Percentiles rank a stretch among this genome's conserved stretches.
These are phyloP conservation scores for Claviceps pazoutovae DNA, from an alignment of 2,329 filamentous ascomycete genomes.

Conservation along the genomic window DNA sequence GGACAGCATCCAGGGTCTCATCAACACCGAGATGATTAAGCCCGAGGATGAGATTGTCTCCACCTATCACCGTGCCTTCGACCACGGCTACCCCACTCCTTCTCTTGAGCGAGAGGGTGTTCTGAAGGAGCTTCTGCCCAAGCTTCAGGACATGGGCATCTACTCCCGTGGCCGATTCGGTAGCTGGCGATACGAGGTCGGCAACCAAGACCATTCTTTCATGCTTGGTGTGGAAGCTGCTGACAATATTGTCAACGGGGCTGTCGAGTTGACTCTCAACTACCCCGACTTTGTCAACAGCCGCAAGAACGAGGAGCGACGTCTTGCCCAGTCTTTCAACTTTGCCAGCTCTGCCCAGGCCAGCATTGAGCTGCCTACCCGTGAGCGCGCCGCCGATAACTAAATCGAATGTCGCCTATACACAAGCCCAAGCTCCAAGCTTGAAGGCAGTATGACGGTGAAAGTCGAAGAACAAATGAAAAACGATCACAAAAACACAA, in stretches of 20 bases:
- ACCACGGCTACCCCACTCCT: conserved; percentile 96
- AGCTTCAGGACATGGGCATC: conserved; percentile 82
- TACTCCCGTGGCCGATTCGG: conserved; percentile 94
- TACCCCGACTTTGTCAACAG: conserved; percentile 92
- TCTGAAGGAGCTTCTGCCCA: conserved; percentile 81
- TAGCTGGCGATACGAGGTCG: conserved; percentile 93
- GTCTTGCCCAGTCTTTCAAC: conserved; percentile 31
- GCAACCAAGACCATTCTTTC: conserved; percentile 95
- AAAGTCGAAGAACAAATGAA: no score
- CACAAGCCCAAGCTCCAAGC: not conserved
- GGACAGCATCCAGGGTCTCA: conserved; percentile 87
- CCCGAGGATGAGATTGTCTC: conserved; percentile 89
- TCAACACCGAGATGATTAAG: conserved; percentile 96
- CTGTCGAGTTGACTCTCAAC: conserved; percentile 85
- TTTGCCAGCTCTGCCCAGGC: conserved; percentile 20
- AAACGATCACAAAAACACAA: not conserved
- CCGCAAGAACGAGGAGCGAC: conserved; percentile 43
- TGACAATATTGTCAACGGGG: conserved; percentile 78
- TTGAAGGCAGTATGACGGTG: not conserved
- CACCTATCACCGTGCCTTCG: conserved; percentile 94
- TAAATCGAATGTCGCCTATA: conserved; percentile 10
- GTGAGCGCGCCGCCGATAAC: conserved; percentile 13
- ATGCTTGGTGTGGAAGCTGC: conserved; percentile 93
- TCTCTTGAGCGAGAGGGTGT: conserved; percentile 90
- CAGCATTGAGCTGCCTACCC: conserved; percentile 24